Base-by-base conservation (phyloP, 306 rosid genomes). In the Fragaria iinumae region DNA sequence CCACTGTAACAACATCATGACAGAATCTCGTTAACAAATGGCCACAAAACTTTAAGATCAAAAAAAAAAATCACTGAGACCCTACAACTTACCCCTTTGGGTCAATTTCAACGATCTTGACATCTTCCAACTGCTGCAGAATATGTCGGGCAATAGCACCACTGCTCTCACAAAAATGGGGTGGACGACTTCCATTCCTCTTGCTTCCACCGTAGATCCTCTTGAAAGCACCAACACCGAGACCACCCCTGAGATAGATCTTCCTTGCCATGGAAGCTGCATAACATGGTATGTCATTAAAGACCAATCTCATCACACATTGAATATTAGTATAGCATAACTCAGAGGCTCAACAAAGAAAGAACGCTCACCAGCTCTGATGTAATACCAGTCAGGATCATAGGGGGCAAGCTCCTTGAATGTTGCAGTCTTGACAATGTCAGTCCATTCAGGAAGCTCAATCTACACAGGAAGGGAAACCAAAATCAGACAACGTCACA, bases 401-500 rank as follows among this genome's bases (percentile, higher is more conserved):
- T 89, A 91, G 0, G 97, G 97, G 38, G 97, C 92, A 41, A 91
- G 76, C 34, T 91, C 93, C 78, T 91, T 91, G 75, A 89, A 89
- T 53, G 64, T 81, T 1, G 87, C 97, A 43, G 97, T 91, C 83
- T 91, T 91, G 0, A 89, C 97, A 14, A 91, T 80, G 23, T 91
- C 97, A 0, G 92, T 83, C 92, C 92, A 91, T 44, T 89, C 91
- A 6, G 97, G 97, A 66, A 91, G 93, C 81, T 91, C 97, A 75
- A 89, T 79, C 96, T 91, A 75, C 49, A 14, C 3, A 4, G n/a
- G 6, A 6, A 3, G n/a, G 18, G 4, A 14, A 6, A 17, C 1
- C 52, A 14, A 2, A 47, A 16, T 12, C 20, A 7, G 0, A 36
- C 53, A 4, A 17, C 2, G 17, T 9, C 23, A 62, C 20, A 12